Evolutionary conservation across 1,284 basidiomycete genomes (phyloP).

Genomic region (Trichosporon sp.): DNA sequence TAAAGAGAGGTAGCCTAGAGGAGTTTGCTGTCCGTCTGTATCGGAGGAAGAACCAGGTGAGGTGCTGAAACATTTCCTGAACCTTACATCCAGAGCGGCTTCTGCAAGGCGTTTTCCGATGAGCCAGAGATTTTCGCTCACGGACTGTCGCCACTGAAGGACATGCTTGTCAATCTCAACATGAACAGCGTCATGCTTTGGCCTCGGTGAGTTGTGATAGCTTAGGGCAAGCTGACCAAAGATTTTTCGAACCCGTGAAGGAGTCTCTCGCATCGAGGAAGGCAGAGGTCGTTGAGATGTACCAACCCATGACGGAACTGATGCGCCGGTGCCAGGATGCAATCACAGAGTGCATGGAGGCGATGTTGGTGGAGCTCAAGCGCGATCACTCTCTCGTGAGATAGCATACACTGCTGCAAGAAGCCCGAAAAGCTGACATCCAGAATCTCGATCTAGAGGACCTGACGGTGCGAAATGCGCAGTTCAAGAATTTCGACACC

Average conservation of each 20-base stretch:
- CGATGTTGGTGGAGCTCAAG: conserved; percentile 84
- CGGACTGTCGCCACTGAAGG: conserved; percentile 83
- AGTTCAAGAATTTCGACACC: conserved; percentile 88
- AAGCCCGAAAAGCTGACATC: neutral
- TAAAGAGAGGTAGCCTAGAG: conserved; percentile 75
- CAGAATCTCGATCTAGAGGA: conserved; percentile 86
- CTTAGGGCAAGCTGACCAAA: conserved; percentile 37
- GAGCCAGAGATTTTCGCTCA: conserved; percentile 90
- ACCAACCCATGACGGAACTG: conserved; percentile 73
- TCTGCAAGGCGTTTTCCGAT: conserved; percentile 94
- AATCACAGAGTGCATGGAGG: conserved; percentile 91
- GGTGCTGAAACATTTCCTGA: conserved; percentile 5
- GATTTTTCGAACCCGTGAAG: conserved; percentile 85
- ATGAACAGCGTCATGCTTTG: conserved; percentile 83
- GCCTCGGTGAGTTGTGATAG: conserved; percentile 60
- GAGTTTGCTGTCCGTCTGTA: conserved; percentile 87
- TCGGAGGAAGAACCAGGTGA: conserved; percentile 68
- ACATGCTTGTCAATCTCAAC: conserved; percentile 87
- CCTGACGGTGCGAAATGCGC: conserved; percentile 84
- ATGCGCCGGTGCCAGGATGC: conserved; percentile 90
- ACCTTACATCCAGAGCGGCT: conserved; percentile 58
- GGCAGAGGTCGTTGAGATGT: conserved; percentile 88
- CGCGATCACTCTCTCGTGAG: conserved; percentile 74
- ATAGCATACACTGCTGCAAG: neutral
- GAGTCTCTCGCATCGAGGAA: conserved; percentile 69